Evolutionary conservation across 306 rosid species (phyloP).

Genomic region (Ceratonia siliqua): DNA sequence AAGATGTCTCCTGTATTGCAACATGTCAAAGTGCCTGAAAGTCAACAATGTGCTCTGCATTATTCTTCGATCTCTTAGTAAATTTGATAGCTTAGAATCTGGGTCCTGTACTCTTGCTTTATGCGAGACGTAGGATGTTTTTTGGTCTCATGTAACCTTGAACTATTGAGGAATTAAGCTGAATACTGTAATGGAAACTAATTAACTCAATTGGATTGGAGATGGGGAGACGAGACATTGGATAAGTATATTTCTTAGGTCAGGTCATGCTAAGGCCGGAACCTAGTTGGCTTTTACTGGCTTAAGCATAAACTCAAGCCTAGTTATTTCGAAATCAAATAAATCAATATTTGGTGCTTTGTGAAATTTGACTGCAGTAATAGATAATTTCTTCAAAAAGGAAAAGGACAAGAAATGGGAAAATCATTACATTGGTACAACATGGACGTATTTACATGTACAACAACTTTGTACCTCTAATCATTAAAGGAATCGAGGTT

Average conservation of each 20-base stretch:
- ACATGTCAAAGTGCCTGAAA: conserved; percentile 42
- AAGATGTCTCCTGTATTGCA: conserved; percentile 56
- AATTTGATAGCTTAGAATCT: conserved; percentile 14
- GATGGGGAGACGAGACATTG: too few species aligned
- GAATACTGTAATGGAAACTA: not conserved
- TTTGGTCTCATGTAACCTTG: not conserved
- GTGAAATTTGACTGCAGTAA: not conserved
- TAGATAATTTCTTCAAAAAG: not conserved
- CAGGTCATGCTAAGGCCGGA: too few species aligned
- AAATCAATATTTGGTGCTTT: conserved; percentile 6
- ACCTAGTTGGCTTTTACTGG: too few species aligned
- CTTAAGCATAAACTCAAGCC: too few species aligned
- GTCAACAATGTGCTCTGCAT: conserved; percentile 41
- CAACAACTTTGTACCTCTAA: not conserved
- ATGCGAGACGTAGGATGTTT: not conserved
- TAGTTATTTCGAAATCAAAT: not conserved
- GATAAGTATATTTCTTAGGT: too few species aligned
- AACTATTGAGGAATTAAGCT: not conserved
- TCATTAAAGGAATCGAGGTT: not conserved
- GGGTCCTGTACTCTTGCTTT: not conserved
- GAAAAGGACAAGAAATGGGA: not conserved
- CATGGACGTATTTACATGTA: conserved; percentile 26
- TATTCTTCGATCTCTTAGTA: conserved; percentile 33
- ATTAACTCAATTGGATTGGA: too few species aligned
- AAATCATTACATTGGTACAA: conserved; percentile 18